phyloP scores from a whole-genome alignment of 2,329 filamentous ascomycete genomes.

The Arthroderma sp. region DNA sequence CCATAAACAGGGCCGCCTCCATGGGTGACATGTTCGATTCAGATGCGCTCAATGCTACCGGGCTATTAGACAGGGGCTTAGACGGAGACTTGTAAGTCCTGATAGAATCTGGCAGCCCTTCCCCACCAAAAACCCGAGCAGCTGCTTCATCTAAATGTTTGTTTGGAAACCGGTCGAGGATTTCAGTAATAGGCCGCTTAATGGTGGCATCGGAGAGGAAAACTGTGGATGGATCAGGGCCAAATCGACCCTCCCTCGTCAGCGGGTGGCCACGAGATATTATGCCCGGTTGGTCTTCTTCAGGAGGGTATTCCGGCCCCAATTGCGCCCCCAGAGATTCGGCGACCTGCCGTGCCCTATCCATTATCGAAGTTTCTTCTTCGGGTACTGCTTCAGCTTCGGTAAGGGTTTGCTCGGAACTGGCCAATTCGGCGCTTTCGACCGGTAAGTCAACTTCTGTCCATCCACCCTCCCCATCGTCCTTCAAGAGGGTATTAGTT shows the following conservation, averaged over 20 bases:
- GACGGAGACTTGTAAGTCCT: constrained; percentile 45
- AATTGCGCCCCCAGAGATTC: constrained; percentile 15
- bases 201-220: constrained; percentile 59
- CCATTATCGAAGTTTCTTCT: neutral
- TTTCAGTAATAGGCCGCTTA: constrained; percentile 52
- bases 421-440: constrained; percentile 9
- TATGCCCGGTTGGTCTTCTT: constrained; percentile 28
- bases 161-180: constrained; percentile 55
- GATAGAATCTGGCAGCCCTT: constrained; percentile 61
- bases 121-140: constrained; percentile 62
- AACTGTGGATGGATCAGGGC: constrained; percentile 60
- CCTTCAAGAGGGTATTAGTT: constrained; percentile 1
- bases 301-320: constrained; percentile 24
- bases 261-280: constrained; percentile 56
- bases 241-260: constrained; percentile 60
- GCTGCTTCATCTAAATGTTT: constrained; percentile 64
- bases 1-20: constrained; percentile 47
- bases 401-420: too few relatives aligned
- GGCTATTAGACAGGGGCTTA: constrained; percentile 34
- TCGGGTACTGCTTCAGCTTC: too few relatives aligned
- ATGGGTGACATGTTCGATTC: constrained; percentile 47
- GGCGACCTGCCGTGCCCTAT: constrained; percentile 1
- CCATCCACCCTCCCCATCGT: constrained; percentile 26
- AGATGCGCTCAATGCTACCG: constrained; percentile 44
- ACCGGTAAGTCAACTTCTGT: constrained; percentile 24